Conservation (phyloP, 352 stramenopile genomes). For the Plasmopara viticola region DNA sequence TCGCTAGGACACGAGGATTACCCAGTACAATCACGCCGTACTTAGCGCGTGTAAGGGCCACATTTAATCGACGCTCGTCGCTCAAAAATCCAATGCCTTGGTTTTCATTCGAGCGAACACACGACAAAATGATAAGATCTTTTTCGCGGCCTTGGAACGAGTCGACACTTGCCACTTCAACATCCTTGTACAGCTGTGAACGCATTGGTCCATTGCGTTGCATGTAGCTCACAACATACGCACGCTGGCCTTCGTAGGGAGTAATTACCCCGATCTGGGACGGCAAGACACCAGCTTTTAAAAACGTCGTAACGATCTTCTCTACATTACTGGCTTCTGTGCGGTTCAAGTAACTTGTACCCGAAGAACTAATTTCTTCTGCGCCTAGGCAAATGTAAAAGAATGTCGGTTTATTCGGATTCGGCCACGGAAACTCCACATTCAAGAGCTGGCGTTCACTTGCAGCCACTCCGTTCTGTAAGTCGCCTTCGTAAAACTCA, state of each 20-base stretch:
- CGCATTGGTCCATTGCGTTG: constrained; percentile 91
- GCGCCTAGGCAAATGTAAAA: constrained; percentile 96
- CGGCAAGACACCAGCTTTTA: constrained; percentile 89
- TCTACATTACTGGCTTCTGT: constrained; percentile 97
- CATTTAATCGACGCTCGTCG: constrained; percentile 97
- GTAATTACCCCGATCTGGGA: constrained; percentile 95
- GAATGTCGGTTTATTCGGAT: constrained; percentile 95
- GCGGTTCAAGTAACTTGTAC: constrained; percentile 98
- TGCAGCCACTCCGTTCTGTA: constrained; percentile 98
- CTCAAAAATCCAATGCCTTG: constrained; percentile 99
- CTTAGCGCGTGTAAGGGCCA: constrained; percentile 97
- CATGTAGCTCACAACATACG: constrained; percentile 98
- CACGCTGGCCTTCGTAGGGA: constrained; percentile 97
- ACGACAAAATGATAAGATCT: constrained; percentile 97
- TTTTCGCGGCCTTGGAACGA: constrained; percentile 99
- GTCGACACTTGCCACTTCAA: constrained; percentile 99
- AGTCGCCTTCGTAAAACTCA: constrained; percentile 98
- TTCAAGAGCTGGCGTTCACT: constrained; percentile 85
- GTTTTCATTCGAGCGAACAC: constrained; percentile 98
- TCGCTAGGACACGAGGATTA: constrained; percentile 96
- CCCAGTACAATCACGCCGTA: constrained; percentile 98
- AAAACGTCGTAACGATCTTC: constrained; percentile 96
- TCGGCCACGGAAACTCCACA: constrained; percentile 97
- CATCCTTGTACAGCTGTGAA: constrained; percentile 94
- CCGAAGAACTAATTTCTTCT: constrained; percentile 97